Conservation (phyloP, 108 stramenopile genomes). For the Chaetoceros tenuissimus region DNA sequence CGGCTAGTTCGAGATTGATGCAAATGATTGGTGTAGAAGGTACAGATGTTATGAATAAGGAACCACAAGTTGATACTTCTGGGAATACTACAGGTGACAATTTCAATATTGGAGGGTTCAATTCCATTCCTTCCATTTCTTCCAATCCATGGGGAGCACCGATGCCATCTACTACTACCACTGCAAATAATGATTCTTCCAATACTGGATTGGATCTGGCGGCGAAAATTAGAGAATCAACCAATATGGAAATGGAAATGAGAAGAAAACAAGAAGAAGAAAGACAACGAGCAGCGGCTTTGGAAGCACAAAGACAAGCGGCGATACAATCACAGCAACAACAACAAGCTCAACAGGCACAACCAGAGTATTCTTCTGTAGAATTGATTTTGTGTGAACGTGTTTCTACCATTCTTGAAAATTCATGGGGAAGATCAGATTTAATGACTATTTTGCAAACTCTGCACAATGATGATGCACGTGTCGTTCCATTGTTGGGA, state of each 20-base stretch:
- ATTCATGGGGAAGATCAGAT: conserved; percentile 80
- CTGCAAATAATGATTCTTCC: conserved; percentile 8
- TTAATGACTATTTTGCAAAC: conserved; percentile 66
- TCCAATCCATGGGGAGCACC: conserved; percentile 68
- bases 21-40: conserved; percentile 76
- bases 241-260: conserved; percentile 38
- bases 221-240: conserved; percentile 20
- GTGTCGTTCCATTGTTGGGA: conserved; percentile 66
- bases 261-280: conserved; percentile 53
- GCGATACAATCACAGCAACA: conserved; percentile 36
- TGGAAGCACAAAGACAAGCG: conserved; percentile 40
- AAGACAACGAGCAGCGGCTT: conserved; percentile 23
- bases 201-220: conserved; percentile 30
- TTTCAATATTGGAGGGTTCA: conserved; percentile 1
- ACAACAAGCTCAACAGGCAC: conserved; percentile 37
- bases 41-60: neutral
- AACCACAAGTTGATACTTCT: conserved; percentile 2
- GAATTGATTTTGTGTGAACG: conserved; percentile 82
- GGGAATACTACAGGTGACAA: conserved; percentile 2
- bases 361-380: conserved; percentile 65
- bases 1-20: conserved; percentile 81
- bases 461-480: conserved; percentile 72
- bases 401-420: conserved; percentile 71
- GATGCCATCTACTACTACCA: conserved; percentile 9
- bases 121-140: conserved; percentile 28